These are phyloP conservation scores for Atalantia buxifolia DNA, from an alignment of 345 rosid genomes.

Conservation along the genomic window DNA sequence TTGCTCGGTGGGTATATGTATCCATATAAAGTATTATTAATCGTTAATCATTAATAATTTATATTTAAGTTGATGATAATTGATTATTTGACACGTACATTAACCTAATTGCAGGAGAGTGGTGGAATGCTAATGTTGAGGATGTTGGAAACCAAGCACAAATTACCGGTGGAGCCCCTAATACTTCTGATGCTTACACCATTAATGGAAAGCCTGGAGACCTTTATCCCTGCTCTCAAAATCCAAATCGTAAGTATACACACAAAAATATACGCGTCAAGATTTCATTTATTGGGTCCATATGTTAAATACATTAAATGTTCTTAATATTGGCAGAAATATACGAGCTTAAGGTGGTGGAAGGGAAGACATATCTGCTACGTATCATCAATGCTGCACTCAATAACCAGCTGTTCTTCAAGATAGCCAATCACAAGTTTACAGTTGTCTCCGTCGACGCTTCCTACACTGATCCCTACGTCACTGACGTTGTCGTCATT, in stretches of 20 bases:
- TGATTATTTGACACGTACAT: not conserved
- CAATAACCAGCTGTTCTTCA: slow-evolving; percentile 73
- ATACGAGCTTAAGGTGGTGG: slow-evolving; percentile 49
- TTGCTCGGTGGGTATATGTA: slow-evolving; percentile 64
- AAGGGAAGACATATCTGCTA: slow-evolving; percentile 69
- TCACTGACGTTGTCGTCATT: slow-evolving; percentile 55
- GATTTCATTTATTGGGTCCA: too few relatives aligned
- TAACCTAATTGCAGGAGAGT: slow-evolving; percentile 52
- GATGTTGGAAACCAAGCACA: slow-evolving; percentile 50
- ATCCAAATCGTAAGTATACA: slow-evolving; percentile 33
- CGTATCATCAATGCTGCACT: slow-evolving; percentile 93
- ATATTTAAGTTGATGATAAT: too few relatives aligned
- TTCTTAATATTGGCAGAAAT: slow-evolving; percentile 30
- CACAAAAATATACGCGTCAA: not conserved
- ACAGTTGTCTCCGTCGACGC: slow-evolving; percentile 83
- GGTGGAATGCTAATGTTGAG: slow-evolving; percentile 81
- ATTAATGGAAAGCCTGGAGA: slow-evolving; percentile 88
- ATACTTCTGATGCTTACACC: slow-evolving; percentile 75
- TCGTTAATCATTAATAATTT: not conserved
- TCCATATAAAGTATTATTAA: not conserved
- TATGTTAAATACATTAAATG: too few relatives aligned
- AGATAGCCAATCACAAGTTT: slow-evolving; percentile 78
- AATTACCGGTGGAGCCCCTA: slow-evolving; percentile 58
- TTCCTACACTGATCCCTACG: slow-evolving; percentile 58
- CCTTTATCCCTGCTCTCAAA: slow-evolving; percentile 68